Percentiles rank a stretch among this genome's conserved stretches.
These are phyloP conservation scores for Talaromyces sp. DNA, from an alignment of 2,329 filamentous ascomycete genomes.

Conservation along the genomic window DNA sequence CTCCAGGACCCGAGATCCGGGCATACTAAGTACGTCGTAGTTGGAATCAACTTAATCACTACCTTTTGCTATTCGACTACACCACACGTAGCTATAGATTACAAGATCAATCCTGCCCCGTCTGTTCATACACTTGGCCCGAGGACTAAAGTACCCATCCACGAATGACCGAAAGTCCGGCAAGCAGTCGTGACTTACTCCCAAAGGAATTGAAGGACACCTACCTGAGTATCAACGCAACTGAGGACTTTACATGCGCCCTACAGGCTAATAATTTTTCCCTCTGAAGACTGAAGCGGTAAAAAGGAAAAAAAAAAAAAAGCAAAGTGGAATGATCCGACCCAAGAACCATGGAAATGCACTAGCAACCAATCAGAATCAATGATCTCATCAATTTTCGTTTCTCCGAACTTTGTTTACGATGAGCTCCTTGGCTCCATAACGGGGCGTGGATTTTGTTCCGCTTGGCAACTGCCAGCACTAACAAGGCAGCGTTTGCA, in stretches of 20 bases:
- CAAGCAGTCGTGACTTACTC: background rate
- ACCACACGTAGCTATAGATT: background rate
- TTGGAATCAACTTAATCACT: background rate
- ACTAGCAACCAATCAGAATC: background rate
- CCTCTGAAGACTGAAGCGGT: too few relatives aligned
- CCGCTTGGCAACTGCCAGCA: background rate
- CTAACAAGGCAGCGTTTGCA: background rate
- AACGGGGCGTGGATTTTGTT: background rate
- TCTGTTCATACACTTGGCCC: background rate
- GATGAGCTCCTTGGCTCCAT: background rate
- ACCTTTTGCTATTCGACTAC: background rate
- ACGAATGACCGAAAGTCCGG: background rate
- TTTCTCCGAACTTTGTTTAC: conserved; percentile 7
- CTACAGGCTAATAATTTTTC: background rate
- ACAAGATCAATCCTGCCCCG: background rate
- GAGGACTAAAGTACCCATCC: background rate
- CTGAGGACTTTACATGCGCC: background rate
- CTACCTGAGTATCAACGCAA: background rate
- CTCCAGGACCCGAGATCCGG: background rate
- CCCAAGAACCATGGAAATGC: background rate
- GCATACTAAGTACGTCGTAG: background rate
- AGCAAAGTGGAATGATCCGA: background rate
- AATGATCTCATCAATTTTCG: conserved; percentile 1
- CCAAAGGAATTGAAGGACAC: background rate
- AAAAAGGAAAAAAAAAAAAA: background rate